Percentiles rank a stretch among this genome's conserved stretches.
Conservation (phyloP, 345 rosid species). For the Euphorbia lathyris region DNA sequence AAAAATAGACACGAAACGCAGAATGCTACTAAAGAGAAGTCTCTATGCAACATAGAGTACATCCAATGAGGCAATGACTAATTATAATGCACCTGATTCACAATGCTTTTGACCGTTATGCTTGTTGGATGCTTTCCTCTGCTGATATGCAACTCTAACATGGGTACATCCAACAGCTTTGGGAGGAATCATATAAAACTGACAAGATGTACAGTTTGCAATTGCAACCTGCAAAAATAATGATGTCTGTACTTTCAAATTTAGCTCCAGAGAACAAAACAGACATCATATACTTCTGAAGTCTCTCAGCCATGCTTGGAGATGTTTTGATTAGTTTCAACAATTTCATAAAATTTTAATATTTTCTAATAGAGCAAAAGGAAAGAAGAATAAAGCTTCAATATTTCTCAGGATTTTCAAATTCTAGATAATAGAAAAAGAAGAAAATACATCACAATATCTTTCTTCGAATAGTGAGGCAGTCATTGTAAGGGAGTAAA, state of each 20-base stretch:
- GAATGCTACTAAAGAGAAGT: no score
- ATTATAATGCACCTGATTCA: conserved; percentile 17
- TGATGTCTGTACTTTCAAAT: neutral
- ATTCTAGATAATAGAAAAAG: neutral
- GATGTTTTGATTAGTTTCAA: neutral
- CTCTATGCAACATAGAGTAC: no score
- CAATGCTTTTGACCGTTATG: conserved; percentile 3
- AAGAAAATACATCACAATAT: neutral
- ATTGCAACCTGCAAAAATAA: conserved; percentile 26
- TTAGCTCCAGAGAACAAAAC: no score
- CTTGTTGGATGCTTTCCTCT: conserved; percentile 1
- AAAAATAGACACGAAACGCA: no score
- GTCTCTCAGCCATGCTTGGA: neutral
- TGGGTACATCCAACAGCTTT: conserved; percentile 12
- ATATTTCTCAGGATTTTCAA: neutral
- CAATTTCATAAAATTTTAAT: neutral
- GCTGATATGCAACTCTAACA: conserved; percentile 27
- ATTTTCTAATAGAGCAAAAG: neutral
- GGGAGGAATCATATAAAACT: conserved; percentile 33
- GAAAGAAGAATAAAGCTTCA: neutral
- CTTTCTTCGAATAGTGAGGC: neutral
- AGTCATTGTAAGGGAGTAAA: no score
- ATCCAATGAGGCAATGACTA: no score
- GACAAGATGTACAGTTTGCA: conserved; percentile 14
- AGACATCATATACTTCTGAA: no score